A percentile compares a stretch with the other conserved stretches of the same genome.
These are phyloP conservation scores for Magnolia sinica DNA, from an alignment of 164 flowering plant genomes.

Conservation along the genomic window DNA sequence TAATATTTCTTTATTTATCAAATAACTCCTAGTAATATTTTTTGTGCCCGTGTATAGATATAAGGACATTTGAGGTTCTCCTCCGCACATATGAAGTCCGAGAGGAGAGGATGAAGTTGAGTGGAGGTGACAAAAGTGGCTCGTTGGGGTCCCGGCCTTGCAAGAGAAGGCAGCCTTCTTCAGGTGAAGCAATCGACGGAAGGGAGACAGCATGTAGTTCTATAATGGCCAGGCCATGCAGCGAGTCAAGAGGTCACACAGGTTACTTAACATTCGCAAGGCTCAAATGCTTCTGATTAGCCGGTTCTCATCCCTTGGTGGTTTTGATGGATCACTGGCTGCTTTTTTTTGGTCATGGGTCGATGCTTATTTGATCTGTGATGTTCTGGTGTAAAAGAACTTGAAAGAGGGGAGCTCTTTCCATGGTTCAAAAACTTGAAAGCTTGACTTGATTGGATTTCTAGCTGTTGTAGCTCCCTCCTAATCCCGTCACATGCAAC, in stretches of 20 bases:
- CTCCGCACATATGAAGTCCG: slow-evolving; percentile 80
- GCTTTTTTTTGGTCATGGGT: background rate
- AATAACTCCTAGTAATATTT: background rate
- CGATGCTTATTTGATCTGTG: no score
- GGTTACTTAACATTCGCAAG: slow-evolving; percentile 95
- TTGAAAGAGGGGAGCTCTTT: no score
- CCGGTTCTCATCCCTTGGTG: no score
- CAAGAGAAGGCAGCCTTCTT: slow-evolving; percentile 59
- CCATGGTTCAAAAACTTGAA: no score
- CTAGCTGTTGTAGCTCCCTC: no score
- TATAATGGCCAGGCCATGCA: slow-evolving; percentile 59
- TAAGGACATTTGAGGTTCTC: slow-evolving; percentile 89
- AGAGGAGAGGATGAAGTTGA: slow-evolving; percentile 42
- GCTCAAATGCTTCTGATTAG: slow-evolving; percentile 42
- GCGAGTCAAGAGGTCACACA: slow-evolving; percentile 85
- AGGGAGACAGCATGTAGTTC: slow-evolving; percentile 24
- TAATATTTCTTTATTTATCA: no score
- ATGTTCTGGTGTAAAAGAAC: no score
- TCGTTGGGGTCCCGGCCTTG: slow-evolving; percentile 37
- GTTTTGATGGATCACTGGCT: no score
- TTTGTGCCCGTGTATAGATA: slow-evolving; percentile 41
- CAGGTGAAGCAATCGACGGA: slow-evolving; percentile 35
- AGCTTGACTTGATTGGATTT: no score
- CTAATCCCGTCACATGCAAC: no score
- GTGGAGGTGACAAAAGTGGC: slow-evolving; percentile 27